Base-by-base conservation (phyloP, 768 basidiomycete species). In the Panaeolus cyanescens region DNA sequence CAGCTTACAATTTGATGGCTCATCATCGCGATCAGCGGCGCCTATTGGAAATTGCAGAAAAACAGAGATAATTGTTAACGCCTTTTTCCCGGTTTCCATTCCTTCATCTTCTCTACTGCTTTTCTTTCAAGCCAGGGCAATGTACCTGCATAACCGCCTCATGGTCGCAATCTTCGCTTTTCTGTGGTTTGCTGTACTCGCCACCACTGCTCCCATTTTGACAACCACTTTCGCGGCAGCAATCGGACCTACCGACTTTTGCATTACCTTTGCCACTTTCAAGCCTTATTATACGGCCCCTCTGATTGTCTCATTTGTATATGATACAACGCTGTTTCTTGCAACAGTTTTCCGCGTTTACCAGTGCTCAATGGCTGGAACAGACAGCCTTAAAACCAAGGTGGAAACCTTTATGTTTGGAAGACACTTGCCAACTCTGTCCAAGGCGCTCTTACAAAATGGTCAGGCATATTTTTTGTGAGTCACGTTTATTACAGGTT, bases 81-180 rank as follows among this genome's bases (percentile, higher is more conserved):
- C 54, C n/a, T 60, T 63, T 5, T 63, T 40, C 22, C 53, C 60
- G 1, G 13, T 67, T 17, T 37, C 64, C 1, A 45, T 65, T 1
- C 36, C 60, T 2, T 31, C 37, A 7, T 59, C 64, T 19, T 31
- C 60, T 3, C 53, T 67, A 3, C 62, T 67, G 1, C 60, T 67
- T 32, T 55, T 65, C 39, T 36, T 67, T 8, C 64, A 63, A 12
- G 64, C 63, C 28, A 37, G 60, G 9, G 66, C 66, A 8, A 62
- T 67, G 5, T 67, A 63, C 56, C 55, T 58, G 3, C 32, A 54
- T 2, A 63, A 65, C 32, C 59, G 40, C 40, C 33, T 15, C 3
- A 37, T 63, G 10, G 55, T 61, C 15, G 22, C 42, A 1, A 28
- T 63, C 19, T 63, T 65, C 42, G 50, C 60, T 25, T 7, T 64